Evolutionary conservation across 192 early-diverging fungal genomes (phyloP).

Genomic region (Coemansia umbellata): DNA sequence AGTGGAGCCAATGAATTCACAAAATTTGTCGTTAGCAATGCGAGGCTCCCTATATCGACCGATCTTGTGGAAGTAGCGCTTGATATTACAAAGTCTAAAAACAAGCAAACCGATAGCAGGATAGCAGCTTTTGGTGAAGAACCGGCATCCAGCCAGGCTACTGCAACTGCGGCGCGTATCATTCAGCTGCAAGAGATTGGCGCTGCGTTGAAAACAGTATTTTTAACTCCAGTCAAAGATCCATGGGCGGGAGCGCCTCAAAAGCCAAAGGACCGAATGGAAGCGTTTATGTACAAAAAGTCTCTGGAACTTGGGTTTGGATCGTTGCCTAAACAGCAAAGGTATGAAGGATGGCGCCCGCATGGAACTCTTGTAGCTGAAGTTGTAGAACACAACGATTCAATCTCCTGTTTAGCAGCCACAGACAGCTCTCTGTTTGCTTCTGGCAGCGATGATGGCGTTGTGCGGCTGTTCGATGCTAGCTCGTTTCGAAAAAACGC

Average conservation of each 20-base stretch:
- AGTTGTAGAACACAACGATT: slow-evolving; percentile 78
- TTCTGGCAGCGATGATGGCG: slow-evolving; percentile 80
- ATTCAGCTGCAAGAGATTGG: slow-evolving; percentile 39
- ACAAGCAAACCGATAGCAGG: background rate
- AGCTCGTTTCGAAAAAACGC: slow-evolving; percentile 79
- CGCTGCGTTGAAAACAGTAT: slow-evolving; percentile 37
- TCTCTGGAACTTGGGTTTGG: slow-evolving; percentile 54
- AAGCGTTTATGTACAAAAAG: slow-evolving; percentile 50
- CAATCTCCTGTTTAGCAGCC: slow-evolving; percentile 65
- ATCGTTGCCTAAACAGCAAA: slow-evolving; percentile 15
- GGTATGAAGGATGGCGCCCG: slow-evolving; percentile 64
- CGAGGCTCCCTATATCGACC: slow-evolving; percentile 23
- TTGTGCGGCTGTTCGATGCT: slow-evolving; percentile 80
- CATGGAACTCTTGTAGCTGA: slow-evolving; percentile 76
- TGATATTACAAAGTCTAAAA: slow-evolving; percentile 11
- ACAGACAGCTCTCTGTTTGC: slow-evolving; percentile 75
- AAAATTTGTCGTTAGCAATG: slow-evolving; percentile 20
- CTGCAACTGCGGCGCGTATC: background rate
- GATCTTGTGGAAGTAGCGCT: slow-evolving; percentile 23
- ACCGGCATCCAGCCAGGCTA: background rate
- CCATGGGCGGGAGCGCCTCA: slow-evolving; percentile 8
- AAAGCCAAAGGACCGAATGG: slow-evolving; percentile 3
- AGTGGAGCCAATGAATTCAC: slow-evolving; percentile 23
- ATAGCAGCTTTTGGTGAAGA: too few species aligned
- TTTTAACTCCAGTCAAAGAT: slow-evolving; percentile 36